Evolutionary conservation across 2,329 filamentous ascomycete genomes (phyloP).

Genomic region (Chaetothyriales sp.): DNA sequence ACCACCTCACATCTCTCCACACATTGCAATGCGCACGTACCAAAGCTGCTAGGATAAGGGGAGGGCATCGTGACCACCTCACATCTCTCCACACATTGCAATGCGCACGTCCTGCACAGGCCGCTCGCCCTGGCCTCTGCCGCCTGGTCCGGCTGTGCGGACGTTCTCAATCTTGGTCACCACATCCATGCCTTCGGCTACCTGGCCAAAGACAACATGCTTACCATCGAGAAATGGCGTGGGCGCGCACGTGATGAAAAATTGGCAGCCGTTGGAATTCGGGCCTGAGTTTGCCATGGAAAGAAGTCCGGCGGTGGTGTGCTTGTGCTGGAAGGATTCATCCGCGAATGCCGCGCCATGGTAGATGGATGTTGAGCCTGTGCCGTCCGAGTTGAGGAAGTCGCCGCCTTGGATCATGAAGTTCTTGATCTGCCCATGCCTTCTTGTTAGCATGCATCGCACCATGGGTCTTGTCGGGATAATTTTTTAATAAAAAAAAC

Average conservation of each 20-base stretch:
- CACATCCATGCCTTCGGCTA: constrained; percentile 69
- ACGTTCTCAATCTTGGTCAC: constrained; percentile 87
- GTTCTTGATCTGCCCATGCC: constrained; percentile 57
- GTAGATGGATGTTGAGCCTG: constrained; percentile 78
- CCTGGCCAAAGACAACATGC: constrained; percentile 89
- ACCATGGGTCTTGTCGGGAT: background rate
- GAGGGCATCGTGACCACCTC: constrained; percentile 4
- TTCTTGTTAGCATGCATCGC: background rate
- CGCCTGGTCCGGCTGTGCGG: constrained; percentile 51
- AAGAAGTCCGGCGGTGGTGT: constrained; percentile 65
- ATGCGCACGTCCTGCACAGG: constrained; percentile 77
- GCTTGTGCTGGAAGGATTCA: constrained; percentile 73
- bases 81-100: constrained; percentile 90
- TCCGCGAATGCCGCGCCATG: constrained; percentile 73
- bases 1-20: constrained; percentile 68
- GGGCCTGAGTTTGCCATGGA: constrained; percentile 95
- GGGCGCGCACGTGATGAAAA: constrained; percentile 86
- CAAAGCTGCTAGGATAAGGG: no score
- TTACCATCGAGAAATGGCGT: constrained; percentile 84
- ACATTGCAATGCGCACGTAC: constrained; percentile 31
- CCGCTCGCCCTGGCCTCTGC: constrained; percentile 40
- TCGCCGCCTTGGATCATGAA: constrained; percentile 98
- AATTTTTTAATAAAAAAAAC: no score
- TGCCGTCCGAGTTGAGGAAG: constrained; percentile 86
- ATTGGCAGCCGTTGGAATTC: constrained; percentile 88